These are phyloP conservation scores for Hirsutella thompsonii DNA, from an alignment of 2,329 filamentous ascomycete species.

Conservation along the genomic window DNA sequence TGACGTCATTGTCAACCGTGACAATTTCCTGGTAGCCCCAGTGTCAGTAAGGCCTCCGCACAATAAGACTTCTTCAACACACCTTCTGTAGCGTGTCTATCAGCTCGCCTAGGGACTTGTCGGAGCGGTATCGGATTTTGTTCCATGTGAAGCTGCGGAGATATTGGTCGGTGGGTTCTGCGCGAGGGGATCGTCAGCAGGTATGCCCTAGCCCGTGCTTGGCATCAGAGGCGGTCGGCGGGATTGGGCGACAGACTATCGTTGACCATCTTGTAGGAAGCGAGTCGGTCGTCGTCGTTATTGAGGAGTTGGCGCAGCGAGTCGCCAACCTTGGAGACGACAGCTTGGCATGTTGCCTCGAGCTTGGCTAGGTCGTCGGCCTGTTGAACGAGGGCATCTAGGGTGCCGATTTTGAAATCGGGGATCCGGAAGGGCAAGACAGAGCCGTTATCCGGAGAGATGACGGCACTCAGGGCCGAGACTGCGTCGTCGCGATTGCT, in stretches of 20 bases:
- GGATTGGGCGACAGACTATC: slow-evolving; percentile 52
- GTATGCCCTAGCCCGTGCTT: neutral
- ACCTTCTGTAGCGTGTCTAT: slow-evolving; percentile 85
- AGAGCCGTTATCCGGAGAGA: slow-evolving; percentile 62
- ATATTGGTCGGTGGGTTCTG: slow-evolving; percentile 94
- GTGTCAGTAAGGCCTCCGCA: neutral
- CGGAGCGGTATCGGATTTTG: slow-evolving; percentile 90
- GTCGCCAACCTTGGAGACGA: slow-evolving; percentile 80
- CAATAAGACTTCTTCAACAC: neutral
- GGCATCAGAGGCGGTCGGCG: neutral
- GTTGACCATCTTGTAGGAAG: slow-evolving; percentile 84
- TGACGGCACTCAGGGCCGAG: slow-evolving; percentile 57
- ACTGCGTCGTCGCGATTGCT: slow-evolving; percentile 72
- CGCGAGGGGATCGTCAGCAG: slow-evolving; percentile 12
- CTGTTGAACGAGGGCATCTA: slow-evolving; percentile 90
- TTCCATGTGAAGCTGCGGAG: slow-evolving; percentile 87
- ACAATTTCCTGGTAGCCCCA: slow-evolving; percentile 54
- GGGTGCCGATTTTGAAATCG: slow-evolving; percentile 93
- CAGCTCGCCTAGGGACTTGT: slow-evolving; percentile 78
- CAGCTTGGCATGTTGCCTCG: slow-evolving; percentile 62
- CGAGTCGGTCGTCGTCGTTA: slow-evolving; percentile 69
- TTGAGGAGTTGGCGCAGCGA: slow-evolving; percentile 73
- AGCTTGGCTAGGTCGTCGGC: slow-evolving; percentile 91
- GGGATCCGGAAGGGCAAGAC: slow-evolving; percentile 72
- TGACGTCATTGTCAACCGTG: slow-evolving; percentile 92